Conservation (phyloP, 1,284 basidiomycete species). For the Malassezia equina region DNA sequence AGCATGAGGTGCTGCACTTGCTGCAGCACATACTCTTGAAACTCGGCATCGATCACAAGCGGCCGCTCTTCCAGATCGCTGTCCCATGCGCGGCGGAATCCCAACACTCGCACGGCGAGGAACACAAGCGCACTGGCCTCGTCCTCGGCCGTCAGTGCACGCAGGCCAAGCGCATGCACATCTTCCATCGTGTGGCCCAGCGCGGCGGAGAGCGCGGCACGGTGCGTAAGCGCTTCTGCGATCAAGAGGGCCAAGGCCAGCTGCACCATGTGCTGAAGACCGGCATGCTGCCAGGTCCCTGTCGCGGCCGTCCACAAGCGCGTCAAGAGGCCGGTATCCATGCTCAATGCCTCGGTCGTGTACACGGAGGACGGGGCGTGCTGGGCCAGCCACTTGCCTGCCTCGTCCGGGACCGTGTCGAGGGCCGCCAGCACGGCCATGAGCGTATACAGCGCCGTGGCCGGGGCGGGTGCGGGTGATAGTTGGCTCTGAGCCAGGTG, state of each 20-base stretch:
- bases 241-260: constrained; percentile 72
- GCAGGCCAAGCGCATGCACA: constrained; percentile 22
- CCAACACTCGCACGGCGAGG: constrained; percentile 51
- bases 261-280: constrained; percentile 63
- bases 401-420: constrained; percentile 55
- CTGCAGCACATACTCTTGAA: constrained; percentile 41
- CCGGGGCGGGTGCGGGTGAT: constrained; percentile 20
- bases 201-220: constrained; percentile 28
- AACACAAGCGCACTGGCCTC: constrained; percentile 59
- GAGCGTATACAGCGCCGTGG: constrained; percentile 62
- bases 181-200: constrained; percentile 30
- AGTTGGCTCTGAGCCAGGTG: constrained; percentile 11
- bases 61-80: constrained; percentile 35
- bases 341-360: constrained; percentile 9
- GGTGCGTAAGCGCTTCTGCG: constrained; percentile 30
- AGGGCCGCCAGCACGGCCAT: constrained; percentile 60
- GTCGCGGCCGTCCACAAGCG: constrained; percentile 12
- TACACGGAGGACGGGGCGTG: constrained; percentile 4
- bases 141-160: constrained; percentile 9
- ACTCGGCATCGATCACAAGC: constrained; percentile 28
- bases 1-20: constrained; percentile 37
- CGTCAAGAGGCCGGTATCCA: constrained; percentile 28
- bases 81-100: constrained; percentile 56
- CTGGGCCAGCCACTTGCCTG: constrained; percentile 11
- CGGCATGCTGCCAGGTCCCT: constrained; percentile 59